phyloP scores from a whole-genome alignment of 495 filamentous ascomycete genomes.

The Chaetomidium leptoderma region DNA sequence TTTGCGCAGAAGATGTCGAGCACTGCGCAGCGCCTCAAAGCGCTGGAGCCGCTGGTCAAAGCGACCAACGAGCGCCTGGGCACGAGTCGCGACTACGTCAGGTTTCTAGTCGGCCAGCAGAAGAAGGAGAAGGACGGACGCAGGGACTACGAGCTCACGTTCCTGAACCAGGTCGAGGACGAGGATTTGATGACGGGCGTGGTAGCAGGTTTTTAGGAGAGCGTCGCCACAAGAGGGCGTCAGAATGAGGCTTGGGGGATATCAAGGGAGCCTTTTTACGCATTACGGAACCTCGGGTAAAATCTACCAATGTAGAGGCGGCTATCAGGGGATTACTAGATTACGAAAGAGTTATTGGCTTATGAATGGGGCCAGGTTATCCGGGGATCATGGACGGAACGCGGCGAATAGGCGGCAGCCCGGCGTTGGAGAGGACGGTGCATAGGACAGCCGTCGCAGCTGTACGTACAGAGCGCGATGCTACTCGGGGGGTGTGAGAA shows the following conservation, averaged over 20 bases:
- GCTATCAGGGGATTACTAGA: neutral
- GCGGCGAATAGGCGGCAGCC: neutral
- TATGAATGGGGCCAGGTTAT: conserved; percentile 2
- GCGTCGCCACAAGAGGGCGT: neutral
- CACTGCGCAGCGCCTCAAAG: conserved; percentile 42
- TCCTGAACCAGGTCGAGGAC: conserved; percentile 49
- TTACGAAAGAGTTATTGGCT: conserved; percentile 2
- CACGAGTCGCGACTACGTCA: conserved; percentile 58
- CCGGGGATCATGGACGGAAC: neutral
- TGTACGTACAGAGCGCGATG: neutral
- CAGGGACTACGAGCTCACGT: conserved; percentile 8
- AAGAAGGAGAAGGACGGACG: conserved; percentile 33
- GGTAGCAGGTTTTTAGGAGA: neutral
- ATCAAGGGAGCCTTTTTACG: too few relatives aligned
- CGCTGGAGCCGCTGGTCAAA: conserved; percentile 41
- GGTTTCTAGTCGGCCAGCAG: conserved; percentile 44
- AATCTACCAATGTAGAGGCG: too few relatives aligned
- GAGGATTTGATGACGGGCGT: conserved; percentile 62
- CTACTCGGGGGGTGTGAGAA: too few relatives aligned
- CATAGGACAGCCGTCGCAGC: neutral
- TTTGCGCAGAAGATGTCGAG: conserved; percentile 40
- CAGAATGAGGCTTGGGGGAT: too few relatives aligned
- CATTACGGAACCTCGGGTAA: too few relatives aligned
- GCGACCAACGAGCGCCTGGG: conserved; percentile 52
- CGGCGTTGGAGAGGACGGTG: conserved; percentile 12